Evolutionary conservation across 352 stramenopile species (phyloP).

Genomic region (Phytopythium cucurbitacearum): DNA sequence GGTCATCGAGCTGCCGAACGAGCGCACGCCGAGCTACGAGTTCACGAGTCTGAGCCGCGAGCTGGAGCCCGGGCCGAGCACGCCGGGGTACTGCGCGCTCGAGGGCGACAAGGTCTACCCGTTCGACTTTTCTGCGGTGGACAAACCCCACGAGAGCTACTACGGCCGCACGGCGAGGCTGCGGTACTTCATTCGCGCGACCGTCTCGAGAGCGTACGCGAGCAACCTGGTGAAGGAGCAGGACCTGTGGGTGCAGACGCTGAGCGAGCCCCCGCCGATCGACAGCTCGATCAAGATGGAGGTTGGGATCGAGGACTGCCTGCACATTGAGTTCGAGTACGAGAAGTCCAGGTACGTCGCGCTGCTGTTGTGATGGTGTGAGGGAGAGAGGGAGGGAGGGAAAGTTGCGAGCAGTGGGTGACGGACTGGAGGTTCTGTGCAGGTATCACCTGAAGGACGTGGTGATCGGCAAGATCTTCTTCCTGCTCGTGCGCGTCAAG

Average conservation of each 20-base stretch:
- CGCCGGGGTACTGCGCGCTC: conserved; percentile 32
- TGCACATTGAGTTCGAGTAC: conserved; percentile 99
- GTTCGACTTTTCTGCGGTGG: conserved; percentile 94
- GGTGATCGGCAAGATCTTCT: conserved; percentile 97
- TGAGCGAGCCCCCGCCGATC: conserved; percentile 54
- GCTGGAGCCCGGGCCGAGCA: conserved; percentile 65
- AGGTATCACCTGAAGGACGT: conserved; percentile 93
- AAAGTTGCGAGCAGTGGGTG: background rate
- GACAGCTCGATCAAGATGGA: conserved; percentile 98
- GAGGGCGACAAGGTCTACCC: conserved; percentile 55
- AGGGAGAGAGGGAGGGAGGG: background rate
- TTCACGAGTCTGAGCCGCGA: conserved; percentile 92
- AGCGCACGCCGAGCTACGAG: conserved; percentile 82
- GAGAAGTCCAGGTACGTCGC: conserved; percentile 90
- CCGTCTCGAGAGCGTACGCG: conserved; percentile 89
- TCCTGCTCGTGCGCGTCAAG: conserved; percentile 97
- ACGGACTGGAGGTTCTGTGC: background rate
- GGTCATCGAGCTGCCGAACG: conserved; percentile 87
- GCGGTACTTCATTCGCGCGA: conserved; percentile 95
- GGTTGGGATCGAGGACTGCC: conserved; percentile 98
- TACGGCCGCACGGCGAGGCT: conserved; percentile 94
- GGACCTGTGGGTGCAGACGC: conserved; percentile 91
- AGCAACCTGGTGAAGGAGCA: conserved; percentile 90
- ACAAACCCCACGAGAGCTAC: conserved; percentile 97
- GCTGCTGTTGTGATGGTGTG: background rate